Conservation (phyloP, 495 filamentous ascomycete genomes). For the Polyplosphaeria fusca region DNA sequence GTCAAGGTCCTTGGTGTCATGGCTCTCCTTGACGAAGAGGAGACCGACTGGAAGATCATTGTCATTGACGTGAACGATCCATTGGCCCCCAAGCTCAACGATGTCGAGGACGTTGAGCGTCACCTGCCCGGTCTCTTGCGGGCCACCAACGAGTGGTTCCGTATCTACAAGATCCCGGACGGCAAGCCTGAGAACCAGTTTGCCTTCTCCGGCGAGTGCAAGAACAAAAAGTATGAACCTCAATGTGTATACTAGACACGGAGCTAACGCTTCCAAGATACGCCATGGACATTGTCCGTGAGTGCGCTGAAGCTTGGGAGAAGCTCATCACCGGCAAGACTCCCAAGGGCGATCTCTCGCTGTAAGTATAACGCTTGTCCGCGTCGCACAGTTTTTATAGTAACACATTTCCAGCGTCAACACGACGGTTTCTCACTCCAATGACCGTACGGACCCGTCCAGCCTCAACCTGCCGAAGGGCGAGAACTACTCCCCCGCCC, state of each 20-base stretch:
- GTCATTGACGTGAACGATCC: slow-evolving; percentile 99
- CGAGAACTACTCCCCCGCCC: slow-evolving; percentile 76
- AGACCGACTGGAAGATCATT: slow-evolving; percentile 99
- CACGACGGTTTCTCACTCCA: slow-evolving; percentile 65
- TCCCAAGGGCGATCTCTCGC: slow-evolving; percentile 67
- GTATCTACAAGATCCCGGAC: slow-evolving; percentile 99
- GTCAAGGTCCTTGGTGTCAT: slow-evolving; percentile 99
- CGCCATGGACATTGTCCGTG: slow-evolving; percentile 87
- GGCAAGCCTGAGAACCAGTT: slow-evolving; percentile 99
- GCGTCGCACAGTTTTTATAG: no score
- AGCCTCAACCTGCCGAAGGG: slow-evolving; percentile 68
- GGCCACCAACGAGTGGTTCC: slow-evolving; percentile 99
- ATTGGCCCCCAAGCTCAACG: slow-evolving; percentile 91
- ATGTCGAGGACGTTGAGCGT: slow-evolving; percentile 98
- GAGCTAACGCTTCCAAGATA: slow-evolving; percentile 54
- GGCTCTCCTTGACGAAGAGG: slow-evolving; percentile 98
- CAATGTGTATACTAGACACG: background rate
- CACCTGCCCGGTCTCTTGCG: slow-evolving; percentile 95
- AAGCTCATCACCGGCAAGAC: slow-evolving; percentile 88
- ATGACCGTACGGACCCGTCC: slow-evolving; percentile 59
- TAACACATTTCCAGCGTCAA: slow-evolving; percentile 64
- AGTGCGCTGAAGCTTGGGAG: slow-evolving; percentile 97
- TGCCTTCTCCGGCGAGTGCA: slow-evolving; percentile 99
- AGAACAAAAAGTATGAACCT: slow-evolving; percentile 84
- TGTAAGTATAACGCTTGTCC: slow-evolving; percentile 56